These are phyloP conservation scores for Flaveria brownii DNA, from an alignment of 129 eudicot species.

Conservation along the genomic window DNA sequence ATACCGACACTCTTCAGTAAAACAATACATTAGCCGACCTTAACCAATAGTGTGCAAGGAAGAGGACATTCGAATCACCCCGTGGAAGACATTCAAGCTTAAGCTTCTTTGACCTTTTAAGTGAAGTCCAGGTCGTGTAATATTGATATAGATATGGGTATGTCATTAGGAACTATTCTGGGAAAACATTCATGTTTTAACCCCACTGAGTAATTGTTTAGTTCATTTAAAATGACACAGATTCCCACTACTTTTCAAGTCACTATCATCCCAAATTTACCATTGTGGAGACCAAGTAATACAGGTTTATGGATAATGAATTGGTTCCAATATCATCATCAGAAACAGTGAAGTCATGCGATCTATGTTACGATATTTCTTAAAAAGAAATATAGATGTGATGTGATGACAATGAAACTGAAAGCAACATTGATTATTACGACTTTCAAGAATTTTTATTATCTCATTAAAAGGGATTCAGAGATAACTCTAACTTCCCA, in stretches of 20 bases:
- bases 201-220: background rate
- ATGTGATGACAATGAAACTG: background rate
- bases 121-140: no score
- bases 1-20: no score
- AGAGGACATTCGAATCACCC: no score
- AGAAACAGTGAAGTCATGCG: background rate
- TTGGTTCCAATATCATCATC: constrained; percentile 14
- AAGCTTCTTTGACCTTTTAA: no score
- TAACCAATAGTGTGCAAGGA: no score
- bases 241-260: constrained; percentile 24
- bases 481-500: background rate
- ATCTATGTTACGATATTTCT: background rate
- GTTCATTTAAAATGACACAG: constrained; percentile 4
- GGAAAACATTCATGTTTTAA: no score
- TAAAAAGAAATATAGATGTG: background rate
- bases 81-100: no score
- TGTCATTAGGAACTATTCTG: no score
- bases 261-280: constrained; percentile 4
- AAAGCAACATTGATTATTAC: constrained; percentile 9
- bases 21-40: no score
- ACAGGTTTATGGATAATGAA: constrained; percentile 8
- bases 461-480: background rate
- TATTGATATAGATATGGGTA: no score
- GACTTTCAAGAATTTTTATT: background rate
- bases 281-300: background rate